Evolutionary conservation across 2,329 filamentous ascomycete species (phyloP), one percentile per base, ranked within the genome.

Genomic region (Madurella mycetomatis): DNA sequence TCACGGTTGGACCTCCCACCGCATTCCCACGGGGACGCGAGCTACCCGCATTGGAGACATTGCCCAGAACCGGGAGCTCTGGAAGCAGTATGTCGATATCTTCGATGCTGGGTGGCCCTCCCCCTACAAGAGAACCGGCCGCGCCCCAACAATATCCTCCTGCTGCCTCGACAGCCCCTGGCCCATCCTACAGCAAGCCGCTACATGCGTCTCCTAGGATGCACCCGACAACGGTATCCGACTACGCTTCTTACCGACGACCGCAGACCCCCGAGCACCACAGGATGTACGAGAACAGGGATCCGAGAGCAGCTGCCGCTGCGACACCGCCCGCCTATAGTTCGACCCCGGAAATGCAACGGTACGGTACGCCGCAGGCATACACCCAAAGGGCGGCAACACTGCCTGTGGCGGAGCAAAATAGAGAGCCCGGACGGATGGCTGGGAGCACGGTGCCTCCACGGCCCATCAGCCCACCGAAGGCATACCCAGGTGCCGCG

Each of bases 241-340:
- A 88, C 16, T 86, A 87, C 57, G 74, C 73, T 49, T 76, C 79
- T 5, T 86, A 81, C 67, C 78, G 85, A 58, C 78, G 86, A 56
- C 87, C 87, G 2, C 84, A 88, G 54, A 90, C 87, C 0, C 87
- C 87, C n/a, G 87, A 90, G 43, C 83, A 85, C 57, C 75, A 78
- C 45, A 77, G 81, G 63, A 72, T 73, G 52, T 82, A 83, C 71
- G 76, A 83, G 9, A 50, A 43, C 30, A 50, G 64, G 11, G 67
- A 75, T 57, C 72, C 70, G 40, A 72, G 79, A 63, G 72, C 71
- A 19, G 70, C 71, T 57, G 65, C 72, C 2, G 74, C 73, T 15
- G 74, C 73, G 4, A 81, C 80, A 13, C 78, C 79, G 5, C 72
- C 78, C 61, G 72, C 71, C 51, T 68, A 74, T 40, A 81, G 80